Percentiles rank a stretch among this genome's conserved stretches.
These are phyloP conservation scores for Phytophthora foliorum DNA, from an alignment of 352 stramenopile species.

Conservation along the genomic window DNA sequence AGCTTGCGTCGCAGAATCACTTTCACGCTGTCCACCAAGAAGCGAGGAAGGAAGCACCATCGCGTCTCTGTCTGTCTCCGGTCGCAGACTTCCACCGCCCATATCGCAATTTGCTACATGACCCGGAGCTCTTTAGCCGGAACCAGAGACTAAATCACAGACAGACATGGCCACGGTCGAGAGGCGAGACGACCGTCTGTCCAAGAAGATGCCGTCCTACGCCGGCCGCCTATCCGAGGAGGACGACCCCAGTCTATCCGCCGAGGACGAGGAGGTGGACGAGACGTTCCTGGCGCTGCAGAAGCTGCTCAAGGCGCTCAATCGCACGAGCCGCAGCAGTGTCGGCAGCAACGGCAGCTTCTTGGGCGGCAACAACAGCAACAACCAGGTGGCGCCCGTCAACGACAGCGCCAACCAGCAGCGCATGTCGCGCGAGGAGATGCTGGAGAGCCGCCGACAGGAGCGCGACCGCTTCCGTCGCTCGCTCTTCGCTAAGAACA, in stretches of 20 bases:
- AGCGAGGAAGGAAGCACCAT: neutral
- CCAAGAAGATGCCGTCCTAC: conserved; percentile 64
- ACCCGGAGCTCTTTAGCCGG: neutral
- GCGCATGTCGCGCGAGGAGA: conserved; percentile 72
- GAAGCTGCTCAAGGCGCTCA: conserved; percentile 76
- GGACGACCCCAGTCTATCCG: conserved; percentile 57
- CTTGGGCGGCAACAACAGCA: conserved; percentile 14
- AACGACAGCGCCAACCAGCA: conserved; percentile 31
- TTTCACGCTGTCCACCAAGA: conserved; percentile 30
- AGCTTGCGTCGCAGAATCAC: conserved; percentile 30
- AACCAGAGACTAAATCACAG: neutral
- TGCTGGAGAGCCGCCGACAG: conserved; percentile 69
- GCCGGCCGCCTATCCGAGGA: conserved; percentile 50
- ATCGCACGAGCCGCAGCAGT: conserved; percentile 44
- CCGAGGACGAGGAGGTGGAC: conserved; percentile 77
- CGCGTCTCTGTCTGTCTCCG: neutral
- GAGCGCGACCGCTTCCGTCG: conserved; percentile 79
- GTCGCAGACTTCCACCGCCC: conserved; percentile 14
- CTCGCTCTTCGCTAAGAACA: conserved; percentile 61
- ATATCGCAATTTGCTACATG: conserved; percentile 31
- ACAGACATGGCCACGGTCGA: conserved; percentile 31
- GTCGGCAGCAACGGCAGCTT: conserved; percentile 29
- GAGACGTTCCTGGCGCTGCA: conserved; percentile 86
- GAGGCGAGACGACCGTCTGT: conserved; percentile 32
- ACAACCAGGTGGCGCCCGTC: conserved; percentile 6